Evolutionary conservation across 208 protist species (phyloP).

Genomic region (Vickermania spadyakhi): DNA sequence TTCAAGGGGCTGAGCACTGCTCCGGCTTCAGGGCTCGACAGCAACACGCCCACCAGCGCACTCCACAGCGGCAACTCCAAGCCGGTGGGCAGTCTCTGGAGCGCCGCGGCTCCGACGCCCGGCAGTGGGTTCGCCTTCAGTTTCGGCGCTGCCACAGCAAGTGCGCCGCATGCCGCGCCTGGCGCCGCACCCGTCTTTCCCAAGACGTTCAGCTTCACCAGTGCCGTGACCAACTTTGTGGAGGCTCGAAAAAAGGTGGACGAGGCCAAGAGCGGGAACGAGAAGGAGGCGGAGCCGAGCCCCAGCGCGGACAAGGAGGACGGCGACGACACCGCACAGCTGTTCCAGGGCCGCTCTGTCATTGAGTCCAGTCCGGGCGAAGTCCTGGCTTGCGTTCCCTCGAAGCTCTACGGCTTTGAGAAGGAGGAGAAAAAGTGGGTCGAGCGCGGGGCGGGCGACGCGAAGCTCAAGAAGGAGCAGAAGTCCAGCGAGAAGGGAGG

Average conservation of each 20-base stretch:
- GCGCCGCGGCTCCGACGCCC: not conserved
- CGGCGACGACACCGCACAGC: constrained; percentile 11
- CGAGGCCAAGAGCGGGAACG: constrained; percentile 9
- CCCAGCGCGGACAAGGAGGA: constrained; percentile 6
- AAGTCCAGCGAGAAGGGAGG: not conserved
- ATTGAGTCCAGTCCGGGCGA: constrained; percentile 22
- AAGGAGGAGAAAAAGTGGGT: constrained; percentile 49
- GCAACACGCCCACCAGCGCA: not conserved
- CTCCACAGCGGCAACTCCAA: not conserved
- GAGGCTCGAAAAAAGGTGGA: constrained; percentile 55
- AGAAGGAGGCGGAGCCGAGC: not conserved
- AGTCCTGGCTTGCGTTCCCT: constrained; percentile 30
- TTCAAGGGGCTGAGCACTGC: constrained; percentile 29
- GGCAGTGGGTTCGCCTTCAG: too few relatives aligned
- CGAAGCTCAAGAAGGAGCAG: constrained; percentile 40
- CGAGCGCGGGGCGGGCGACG: constrained; percentile 61
- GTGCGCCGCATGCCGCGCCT: not conserved
- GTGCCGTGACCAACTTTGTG: constrained; percentile 54
- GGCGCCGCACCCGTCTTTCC: constrained; percentile 17
- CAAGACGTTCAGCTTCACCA: constrained; percentile 45
- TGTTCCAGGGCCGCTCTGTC: constrained; percentile 8
- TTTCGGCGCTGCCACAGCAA: not conserved
- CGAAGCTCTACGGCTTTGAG: constrained; percentile 56
- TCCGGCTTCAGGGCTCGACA: not conserved
- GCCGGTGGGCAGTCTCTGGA: not conserved